phyloP scores from a whole-genome alignment of 768 basidiomycete genomes.

The Solioccasus polychromus region DNA sequence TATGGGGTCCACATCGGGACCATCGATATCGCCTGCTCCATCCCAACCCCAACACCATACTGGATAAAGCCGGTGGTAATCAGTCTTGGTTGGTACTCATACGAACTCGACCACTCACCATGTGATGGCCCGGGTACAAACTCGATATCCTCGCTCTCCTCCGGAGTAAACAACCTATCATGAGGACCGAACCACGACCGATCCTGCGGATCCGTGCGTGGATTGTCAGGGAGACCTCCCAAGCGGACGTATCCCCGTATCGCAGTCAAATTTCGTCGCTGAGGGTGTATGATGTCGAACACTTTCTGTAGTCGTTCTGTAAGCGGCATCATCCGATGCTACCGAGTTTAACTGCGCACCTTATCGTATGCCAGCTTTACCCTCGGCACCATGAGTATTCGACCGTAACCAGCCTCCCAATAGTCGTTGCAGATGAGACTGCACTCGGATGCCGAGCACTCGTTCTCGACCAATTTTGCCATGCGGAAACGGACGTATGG shows the following conservation, averaged over 20 bases:
- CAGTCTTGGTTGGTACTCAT: neutral
- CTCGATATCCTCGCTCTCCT: conserved; percentile 74
- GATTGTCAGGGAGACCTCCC: conserved; percentile 97
- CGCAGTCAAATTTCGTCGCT: conserved; percentile 87
- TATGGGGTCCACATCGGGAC: conserved; percentile 96
- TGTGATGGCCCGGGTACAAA: conserved; percentile 82
- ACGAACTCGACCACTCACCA: conserved; percentile 45
- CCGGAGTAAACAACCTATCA: conserved; percentile 87
- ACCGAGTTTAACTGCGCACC: conserved; percentile 39
- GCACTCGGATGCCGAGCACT: conserved; percentile 96
- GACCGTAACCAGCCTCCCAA: conserved; percentile 92
- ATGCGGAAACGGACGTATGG: conserved; percentile 94
- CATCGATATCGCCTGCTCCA: conserved; percentile 95
- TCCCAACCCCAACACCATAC: conserved; percentile 99
- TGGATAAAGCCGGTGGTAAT: conserved; percentile 30
- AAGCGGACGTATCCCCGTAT: conserved; percentile 91
- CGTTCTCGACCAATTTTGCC: conserved; percentile 83
- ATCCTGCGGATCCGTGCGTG: conserved; percentile 95
- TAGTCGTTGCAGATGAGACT: conserved; percentile 98
- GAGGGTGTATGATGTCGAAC: conserved; percentile 91
- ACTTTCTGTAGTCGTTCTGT: conserved; percentile 60
- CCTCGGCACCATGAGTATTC: conserved; percentile 96
- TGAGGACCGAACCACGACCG: conserved; percentile 98
- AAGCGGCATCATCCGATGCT: neutral
- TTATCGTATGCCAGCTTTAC: conserved; percentile 96